These are phyloP conservation scores for Trichomonas vaginalis DNA, from an alignment of 208 protist genomes.

Conservation along the genomic window DNA sequence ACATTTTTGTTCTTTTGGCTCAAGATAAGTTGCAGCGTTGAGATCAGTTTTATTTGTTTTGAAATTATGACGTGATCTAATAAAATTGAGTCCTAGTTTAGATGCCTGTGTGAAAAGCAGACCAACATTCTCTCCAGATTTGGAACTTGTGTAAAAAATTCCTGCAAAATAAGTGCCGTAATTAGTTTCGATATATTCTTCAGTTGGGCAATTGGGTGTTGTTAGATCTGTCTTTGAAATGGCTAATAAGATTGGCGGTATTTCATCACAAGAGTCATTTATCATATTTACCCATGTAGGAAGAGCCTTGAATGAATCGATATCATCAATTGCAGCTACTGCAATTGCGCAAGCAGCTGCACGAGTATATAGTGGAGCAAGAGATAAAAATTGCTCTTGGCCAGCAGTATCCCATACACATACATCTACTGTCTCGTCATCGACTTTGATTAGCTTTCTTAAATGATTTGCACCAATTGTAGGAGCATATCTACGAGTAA, in stretches of 20 bases:
- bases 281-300: neutral
- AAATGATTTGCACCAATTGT: conserved; percentile 16
- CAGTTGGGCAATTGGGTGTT: neutral
- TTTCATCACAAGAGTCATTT: neutral
- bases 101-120: neutral
- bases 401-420: neutral
- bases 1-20: no score
- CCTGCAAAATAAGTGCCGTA: neutral
- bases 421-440: neutral
- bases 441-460: neutral
- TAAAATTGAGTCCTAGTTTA: neutral
- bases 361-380: neutral
- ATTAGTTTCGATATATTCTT: neutral
- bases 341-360: neutral
- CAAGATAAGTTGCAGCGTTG: no score
- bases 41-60: no score
- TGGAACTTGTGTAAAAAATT: neutral
- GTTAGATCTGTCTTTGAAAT: neutral
- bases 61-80: neutral
- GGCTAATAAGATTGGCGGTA: neutral
- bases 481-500: neutral
- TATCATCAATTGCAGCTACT: neutral
- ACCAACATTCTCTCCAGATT: neutral
- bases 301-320: neutral
- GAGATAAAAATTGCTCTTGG: neutral